phyloP scores from a whole-genome alignment of 805 yeast genomes.

The Myxozyma melibiosi region DNA sequence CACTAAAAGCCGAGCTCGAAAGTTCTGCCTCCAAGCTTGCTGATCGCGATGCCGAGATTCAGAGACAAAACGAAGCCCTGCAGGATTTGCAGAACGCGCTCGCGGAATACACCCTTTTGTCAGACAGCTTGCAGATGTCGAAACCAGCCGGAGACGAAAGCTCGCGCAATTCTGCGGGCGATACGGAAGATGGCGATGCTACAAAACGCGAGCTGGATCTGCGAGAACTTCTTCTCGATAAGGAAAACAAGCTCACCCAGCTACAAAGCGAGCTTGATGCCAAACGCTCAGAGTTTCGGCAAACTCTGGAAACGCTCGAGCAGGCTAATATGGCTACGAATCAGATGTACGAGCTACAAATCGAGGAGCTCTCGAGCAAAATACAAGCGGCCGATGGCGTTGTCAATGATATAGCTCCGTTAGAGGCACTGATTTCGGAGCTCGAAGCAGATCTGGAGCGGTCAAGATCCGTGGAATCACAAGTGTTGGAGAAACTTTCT shows the following conservation, averaged over 20 bases:
- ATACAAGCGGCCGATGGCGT: conserved; percentile 34
- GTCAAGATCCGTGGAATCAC: conserved; percentile 34
- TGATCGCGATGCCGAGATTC: conserved; percentile 43
- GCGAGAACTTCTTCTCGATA: conserved; percentile 35
- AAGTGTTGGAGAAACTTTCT: background rate
- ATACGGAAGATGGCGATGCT: conserved; percentile 34
- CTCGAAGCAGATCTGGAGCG: conserved; percentile 36
- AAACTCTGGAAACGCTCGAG: conserved; percentile 35
- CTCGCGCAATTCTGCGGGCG: conserved; percentile 35
- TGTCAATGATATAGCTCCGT: conserved; percentile 34
- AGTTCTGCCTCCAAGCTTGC: conserved; percentile 31
- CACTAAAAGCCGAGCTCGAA: conserved; percentile 34
- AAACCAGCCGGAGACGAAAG: background rate
- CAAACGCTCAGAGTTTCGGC: conserved; percentile 41
- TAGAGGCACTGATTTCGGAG: conserved; percentile 35
- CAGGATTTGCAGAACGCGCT: conserved; percentile 52
- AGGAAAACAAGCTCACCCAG: conserved; percentile 38
- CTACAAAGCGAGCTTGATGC: conserved; percentile 38
- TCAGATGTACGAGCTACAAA: conserved; percentile 27
- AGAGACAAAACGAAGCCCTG: conserved; percentile 51
- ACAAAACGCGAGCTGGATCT: conserved; percentile 37
- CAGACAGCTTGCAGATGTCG: conserved; percentile 1
- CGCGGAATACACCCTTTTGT: conserved; percentile 15
- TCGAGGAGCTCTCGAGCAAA: conserved; percentile 29
- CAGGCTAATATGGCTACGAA: conserved; percentile 27